These are phyloP conservation scores for Prosopis cineraria DNA, from an alignment of 306 rosid genomes.

Conservation along the genomic window DNA sequence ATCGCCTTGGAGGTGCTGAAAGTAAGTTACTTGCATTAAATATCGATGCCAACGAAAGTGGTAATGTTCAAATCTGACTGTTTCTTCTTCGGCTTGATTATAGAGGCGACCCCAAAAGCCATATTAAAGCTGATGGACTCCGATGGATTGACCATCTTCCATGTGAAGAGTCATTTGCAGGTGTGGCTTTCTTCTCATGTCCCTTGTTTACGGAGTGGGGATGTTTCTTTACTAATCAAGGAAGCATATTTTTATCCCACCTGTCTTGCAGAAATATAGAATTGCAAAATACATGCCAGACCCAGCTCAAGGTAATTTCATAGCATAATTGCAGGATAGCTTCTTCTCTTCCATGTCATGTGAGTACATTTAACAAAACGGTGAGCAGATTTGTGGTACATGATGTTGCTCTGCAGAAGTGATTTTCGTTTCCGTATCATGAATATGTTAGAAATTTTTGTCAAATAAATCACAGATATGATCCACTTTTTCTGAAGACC, in stretches of 20 bases:
- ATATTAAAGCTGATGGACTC: slow-evolving; percentile 80
- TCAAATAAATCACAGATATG: background rate
- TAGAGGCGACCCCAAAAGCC: slow-evolving; percentile 93
- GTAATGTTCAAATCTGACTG: slow-evolving; percentile 26
- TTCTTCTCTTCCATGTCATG: slow-evolving; percentile 17
- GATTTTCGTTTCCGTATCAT: background rate
- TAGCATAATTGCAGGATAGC: background rate
- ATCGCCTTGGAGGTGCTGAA: slow-evolving; percentile 88
- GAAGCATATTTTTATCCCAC: background rate
- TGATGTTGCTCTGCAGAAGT: slow-evolving; percentile 19
- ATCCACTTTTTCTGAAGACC: background rate
- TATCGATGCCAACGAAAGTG: background rate
- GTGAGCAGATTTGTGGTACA: no score
- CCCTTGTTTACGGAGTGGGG: background rate
- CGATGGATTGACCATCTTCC: slow-evolving; percentile 81
- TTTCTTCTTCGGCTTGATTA: slow-evolving; percentile 6
- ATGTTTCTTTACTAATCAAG: background rate
- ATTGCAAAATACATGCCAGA: slow-evolving; percentile 82
- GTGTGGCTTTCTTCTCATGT: background rate
- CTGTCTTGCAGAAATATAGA: slow-evolving; percentile 62
- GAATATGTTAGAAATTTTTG: background rate
- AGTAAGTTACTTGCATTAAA: slow-evolving; percentile 49
- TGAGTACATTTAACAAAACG: slow-evolving; percentile 28
- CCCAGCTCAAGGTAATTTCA: slow-evolving; percentile 56
- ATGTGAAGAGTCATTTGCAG: slow-evolving; percentile 95